A percentile compares a stretch with the other conserved stretches of the same genome.
Conservation (phyloP, 495 filamentous ascomycete species). For the Haplographium delicatum region DNA sequence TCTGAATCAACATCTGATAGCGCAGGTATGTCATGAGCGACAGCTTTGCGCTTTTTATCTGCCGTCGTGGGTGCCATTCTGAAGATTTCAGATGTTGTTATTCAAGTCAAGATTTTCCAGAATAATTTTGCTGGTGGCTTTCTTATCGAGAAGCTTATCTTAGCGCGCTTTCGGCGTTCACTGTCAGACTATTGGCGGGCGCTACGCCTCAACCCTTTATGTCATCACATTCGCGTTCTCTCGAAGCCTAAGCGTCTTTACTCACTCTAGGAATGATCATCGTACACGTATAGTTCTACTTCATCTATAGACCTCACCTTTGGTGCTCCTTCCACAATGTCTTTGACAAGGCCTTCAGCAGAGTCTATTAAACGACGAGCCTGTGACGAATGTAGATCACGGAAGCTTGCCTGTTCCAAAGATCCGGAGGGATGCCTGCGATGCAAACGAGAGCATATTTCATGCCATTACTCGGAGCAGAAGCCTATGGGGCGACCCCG, state of each 20-base stretch:
- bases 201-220: no score
- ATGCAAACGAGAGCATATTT: conserved; percentile 47
- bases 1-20: conserved; percentile 43
- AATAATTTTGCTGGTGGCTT: background rate
- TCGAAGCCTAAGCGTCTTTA: no score
- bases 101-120: conserved; percentile 4
- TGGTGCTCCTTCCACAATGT: background rate
- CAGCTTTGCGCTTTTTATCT: conserved; percentile 27
- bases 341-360: background rate
- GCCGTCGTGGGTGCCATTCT: conserved; percentile 22
- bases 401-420: conserved; percentile 59
- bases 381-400: conserved; percentile 56
- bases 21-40: conserved; percentile 21
- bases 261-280: no score
- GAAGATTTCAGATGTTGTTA: conserved; percentile 7
- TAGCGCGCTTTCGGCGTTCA: conserved; percentile 12
- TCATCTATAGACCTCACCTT: no score
- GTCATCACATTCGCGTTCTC: no score
- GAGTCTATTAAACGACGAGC: conserved; percentile 37
- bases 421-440: conserved; percentile 50
- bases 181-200: no score
- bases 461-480: conserved; percentile 53
- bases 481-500: conserved; percentile 59
- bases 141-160: conserved; percentile 14
- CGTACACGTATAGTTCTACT: no score